Conservation (phyloP, 2,329 filamentous ascomycete genomes). For the Pseudocercospora eumusae region DNA sequence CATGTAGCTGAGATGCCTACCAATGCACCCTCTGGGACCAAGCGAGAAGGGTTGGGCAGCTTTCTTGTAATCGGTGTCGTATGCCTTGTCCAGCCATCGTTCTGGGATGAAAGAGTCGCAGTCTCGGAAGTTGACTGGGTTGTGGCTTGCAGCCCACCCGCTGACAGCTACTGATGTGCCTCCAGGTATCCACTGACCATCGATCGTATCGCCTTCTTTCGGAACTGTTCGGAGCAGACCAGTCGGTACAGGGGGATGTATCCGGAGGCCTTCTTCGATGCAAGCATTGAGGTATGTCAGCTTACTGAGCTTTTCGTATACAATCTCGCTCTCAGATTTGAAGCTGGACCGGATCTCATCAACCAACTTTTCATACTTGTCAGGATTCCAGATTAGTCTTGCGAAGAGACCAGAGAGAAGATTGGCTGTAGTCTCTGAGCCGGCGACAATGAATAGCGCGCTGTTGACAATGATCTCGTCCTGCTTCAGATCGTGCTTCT, state of each 20-base stretch:
- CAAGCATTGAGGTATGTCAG: slow-evolving; percentile 18
- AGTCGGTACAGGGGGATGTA: slow-evolving; percentile 15
- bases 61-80: slow-evolving; percentile 13
- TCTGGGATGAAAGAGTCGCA: slow-evolving; percentile 37
- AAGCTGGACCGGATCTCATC: slow-evolving; percentile 46
- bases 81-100: slow-evolving; percentile 32
- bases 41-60: slow-evolving; percentile 19
- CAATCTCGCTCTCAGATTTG: slow-evolving; percentile 8
- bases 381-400: slow-evolving; percentile 65
- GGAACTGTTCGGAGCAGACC: slow-evolving; percentile 16
- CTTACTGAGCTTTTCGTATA: slow-evolving; percentile 3
- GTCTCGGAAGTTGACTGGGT: slow-evolving; percentile 28
- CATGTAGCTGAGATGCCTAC: slow-evolving; percentile 17
- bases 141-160: slow-evolving; percentile 13
- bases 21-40: slow-evolving; percentile 21
- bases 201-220: slow-evolving; percentile 14
- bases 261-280: slow-evolving; percentile 19
- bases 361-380: slow-evolving; percentile 56
- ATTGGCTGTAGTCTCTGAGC: slow-evolving; percentile 77
- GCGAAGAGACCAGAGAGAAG: slow-evolving; percentile 70
- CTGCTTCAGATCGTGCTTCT: slow-evolving; percentile 27
- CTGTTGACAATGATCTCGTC: slow-evolving; percentile 40
- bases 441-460: slow-evolving; percentile 57
- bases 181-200: slow-evolving; percentile 15
- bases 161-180: slow-evolving; percentile 17